Evolutionary conservation across 2,329 filamentous ascomycete species (phyloP), one percentile per base, ranked within the genome.

Genomic region (Didymella segeticola): DNA sequence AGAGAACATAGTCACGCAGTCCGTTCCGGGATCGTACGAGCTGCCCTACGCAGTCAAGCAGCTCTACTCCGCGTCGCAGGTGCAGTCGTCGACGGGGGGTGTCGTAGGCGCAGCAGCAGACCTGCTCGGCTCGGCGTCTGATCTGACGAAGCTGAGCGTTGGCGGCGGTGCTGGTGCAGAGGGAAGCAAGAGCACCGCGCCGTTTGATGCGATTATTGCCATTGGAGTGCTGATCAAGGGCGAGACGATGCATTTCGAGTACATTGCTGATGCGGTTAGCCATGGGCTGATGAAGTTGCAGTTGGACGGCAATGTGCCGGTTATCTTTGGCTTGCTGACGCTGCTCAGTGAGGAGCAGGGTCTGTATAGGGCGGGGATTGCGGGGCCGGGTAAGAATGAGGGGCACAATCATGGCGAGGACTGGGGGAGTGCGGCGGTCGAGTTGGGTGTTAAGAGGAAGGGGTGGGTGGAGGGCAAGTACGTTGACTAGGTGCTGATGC

Each of bases 211-310:
- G 58, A 87, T 99, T 60, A 93, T 99, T 63, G 92, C 95, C 47
- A 90, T 99, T 64, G 95, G 95, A 50, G 93, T 96, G 51, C 85
- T 99, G 57, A 97, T 99, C 80, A 99, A 99, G 81, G 95, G 95
- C 74, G 90, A 96, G 78, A 98, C 95, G 6, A 97, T 97, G 92
- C 95, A 99, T 79, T 99, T 99, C 71, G 95, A 99, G 79, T 98
- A 99, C 79, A 99, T 99, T 68, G 85, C 93, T 34, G 95, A 98
- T 61, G 86, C 91, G 33, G 92, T 96, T 6, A 91, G 87, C 53
- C 91, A 96, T 58, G 95, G 91, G 6, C 82, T 99, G 57, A 99
- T 99, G 95, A 87, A 91, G 61, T 87, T 98, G 54, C 92, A 96
- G 76, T 82, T 98, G 49, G 93, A 99, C 74, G 87, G 86, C 9